phyloP scores from a whole-genome alignment of 768 basidiomycete genomes.

The Termitomyces sp. region DNA sequence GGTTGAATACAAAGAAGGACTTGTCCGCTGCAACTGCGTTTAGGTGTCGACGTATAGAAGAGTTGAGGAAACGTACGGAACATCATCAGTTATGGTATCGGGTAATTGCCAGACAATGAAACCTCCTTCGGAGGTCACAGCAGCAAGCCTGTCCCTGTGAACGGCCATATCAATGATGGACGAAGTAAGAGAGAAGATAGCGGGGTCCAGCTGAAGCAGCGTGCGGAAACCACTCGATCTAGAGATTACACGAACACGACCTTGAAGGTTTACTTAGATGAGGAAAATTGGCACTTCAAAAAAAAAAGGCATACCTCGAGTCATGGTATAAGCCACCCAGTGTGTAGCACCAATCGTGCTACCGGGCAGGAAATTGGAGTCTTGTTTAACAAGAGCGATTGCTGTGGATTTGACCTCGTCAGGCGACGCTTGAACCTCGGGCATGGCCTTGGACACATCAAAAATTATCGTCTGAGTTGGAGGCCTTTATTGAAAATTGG shows the following conservation, averaged over 20 bases:
- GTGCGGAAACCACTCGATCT: conserved; percentile 86
- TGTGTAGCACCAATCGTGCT: conserved; percentile 88
- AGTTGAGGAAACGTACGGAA: conserved; percentile 52
- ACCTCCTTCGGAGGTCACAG: conserved; percentile 83
- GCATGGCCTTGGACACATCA: conserved; percentile 68
- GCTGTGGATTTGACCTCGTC: conserved; percentile 86
- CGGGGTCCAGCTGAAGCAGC: conserved; percentile 65
- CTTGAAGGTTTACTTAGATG: conserved; percentile 23
- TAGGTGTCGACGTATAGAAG: neutral
- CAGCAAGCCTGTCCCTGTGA: conserved; percentile 74
- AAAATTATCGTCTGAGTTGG: conserved; percentile 67
- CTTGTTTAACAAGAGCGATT: conserved; percentile 84
- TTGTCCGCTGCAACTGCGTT: conserved; percentile 42
- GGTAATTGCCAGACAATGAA: conserved; percentile 89
- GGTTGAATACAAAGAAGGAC: conserved; percentile 68
- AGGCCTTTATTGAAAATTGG: conserved; percentile 30
- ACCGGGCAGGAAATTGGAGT: conserved; percentile 77
- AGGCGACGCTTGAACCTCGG: conserved; percentile 68
- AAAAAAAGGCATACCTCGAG: conserved; percentile 44
- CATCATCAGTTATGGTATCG: conserved; percentile 79
- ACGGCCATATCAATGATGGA: conserved; percentile 78
- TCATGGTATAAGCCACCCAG: conserved; percentile 94
- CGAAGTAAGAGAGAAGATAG: conserved; percentile 40
- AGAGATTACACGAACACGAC: conserved; percentile 84
- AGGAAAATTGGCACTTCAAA: neutral